Evolutionary conservation across 164 flowering plant genomes (phyloP).

Genomic region (Stephania japonica): DNA sequence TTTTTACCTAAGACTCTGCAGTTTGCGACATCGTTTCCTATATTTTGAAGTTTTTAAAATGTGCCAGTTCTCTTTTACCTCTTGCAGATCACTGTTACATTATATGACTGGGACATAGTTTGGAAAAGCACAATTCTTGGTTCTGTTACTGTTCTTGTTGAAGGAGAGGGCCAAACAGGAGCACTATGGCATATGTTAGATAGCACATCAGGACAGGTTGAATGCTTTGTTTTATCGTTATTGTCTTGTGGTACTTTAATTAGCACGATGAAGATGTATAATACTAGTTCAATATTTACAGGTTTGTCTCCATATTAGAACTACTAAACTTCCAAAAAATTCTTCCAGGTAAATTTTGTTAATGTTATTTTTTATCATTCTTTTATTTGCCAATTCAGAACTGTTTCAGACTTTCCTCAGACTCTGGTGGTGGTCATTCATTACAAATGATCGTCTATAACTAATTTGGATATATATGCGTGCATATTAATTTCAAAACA

Average conservation of each 20-base stretch:
- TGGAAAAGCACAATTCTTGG: conserved; percentile 98
- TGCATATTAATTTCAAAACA: too few species aligned
- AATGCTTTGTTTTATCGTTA: not conserved
- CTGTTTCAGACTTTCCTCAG: too few species aligned
- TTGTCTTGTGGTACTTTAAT: not conserved
- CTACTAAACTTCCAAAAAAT: conserved; percentile 47
- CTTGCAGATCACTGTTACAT: conserved; percentile 75
- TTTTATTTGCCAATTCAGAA: too few species aligned
- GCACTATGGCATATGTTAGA: conserved; percentile 83
- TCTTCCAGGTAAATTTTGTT: conserved; percentile 55
- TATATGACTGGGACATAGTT: conserved; percentile 98
- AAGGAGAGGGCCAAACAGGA: conserved; percentile 79
- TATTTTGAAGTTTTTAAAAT: not conserved
- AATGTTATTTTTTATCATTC: not conserved
- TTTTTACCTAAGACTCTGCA: not conserved
- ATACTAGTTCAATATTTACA: conserved; percentile 27
- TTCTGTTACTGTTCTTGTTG: conserved; percentile 72
- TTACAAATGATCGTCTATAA: too few species aligned
- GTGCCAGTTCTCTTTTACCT: not conserved
- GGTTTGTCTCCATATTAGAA: conserved; percentile 90
- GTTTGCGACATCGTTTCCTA: not conserved
- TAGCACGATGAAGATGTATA: not conserved
- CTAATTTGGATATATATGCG: too few species aligned
- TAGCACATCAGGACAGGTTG: conserved; percentile 95
- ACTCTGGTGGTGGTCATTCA: too few species aligned